Conservation (phyloP, 1,284 basidiomycete genomes). For the Cerioporus squamosus region DNA sequence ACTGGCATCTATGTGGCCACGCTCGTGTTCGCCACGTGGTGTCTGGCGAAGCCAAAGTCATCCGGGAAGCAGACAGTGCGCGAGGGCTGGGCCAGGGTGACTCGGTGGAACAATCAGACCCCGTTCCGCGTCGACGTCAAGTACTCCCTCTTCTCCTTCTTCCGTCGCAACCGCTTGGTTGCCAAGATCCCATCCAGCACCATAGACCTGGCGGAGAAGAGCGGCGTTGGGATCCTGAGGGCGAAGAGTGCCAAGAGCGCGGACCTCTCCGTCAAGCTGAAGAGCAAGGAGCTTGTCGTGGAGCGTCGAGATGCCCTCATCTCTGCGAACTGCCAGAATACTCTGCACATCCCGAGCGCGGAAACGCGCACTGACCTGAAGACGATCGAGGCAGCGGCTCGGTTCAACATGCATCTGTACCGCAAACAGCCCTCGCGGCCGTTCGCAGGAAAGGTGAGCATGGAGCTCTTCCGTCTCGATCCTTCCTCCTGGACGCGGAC, state of each 20-base stretch:
- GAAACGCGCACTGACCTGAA: conserved; percentile 37
- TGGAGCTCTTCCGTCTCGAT: conserved; percentile 46
- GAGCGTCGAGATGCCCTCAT: conserved; percentile 43
- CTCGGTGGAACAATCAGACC: conserved; percentile 55
- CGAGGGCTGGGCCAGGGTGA: conserved; percentile 59
- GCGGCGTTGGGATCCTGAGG: conserved; percentile 41
- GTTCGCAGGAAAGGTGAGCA: conserved; percentile 38
- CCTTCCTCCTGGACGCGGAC: conserved; percentile 33
- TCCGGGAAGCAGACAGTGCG: conserved; percentile 37
- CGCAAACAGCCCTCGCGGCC: conserved; percentile 44
- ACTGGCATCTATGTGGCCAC: conserved; percentile 52
- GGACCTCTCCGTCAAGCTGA: conserved; percentile 45
- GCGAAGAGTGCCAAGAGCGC: conserved; percentile 40
- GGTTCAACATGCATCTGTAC: conserved; percentile 50
- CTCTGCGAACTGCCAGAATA: conserved; percentile 34
- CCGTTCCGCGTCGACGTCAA: conserved; percentile 52
- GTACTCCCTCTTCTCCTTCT: conserved; percentile 42
- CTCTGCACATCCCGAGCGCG: conserved; percentile 38
- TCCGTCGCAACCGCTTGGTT: conserved; percentile 42
- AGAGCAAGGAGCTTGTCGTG: conserved; percentile 39
- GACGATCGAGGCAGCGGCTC: conserved; percentile 46
- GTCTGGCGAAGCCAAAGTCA: conserved; percentile 48
- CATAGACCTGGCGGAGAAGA: conserved; percentile 29
- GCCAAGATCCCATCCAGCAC: conserved; percentile 31
- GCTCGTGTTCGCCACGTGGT: conserved; percentile 62